A percentile compares a stretch with the other conserved stretches of the same genome.
Evolutionary conservation across 1,139 yeast species (phyloP).

Genomic region (Yamadazyma oceani): DNA sequence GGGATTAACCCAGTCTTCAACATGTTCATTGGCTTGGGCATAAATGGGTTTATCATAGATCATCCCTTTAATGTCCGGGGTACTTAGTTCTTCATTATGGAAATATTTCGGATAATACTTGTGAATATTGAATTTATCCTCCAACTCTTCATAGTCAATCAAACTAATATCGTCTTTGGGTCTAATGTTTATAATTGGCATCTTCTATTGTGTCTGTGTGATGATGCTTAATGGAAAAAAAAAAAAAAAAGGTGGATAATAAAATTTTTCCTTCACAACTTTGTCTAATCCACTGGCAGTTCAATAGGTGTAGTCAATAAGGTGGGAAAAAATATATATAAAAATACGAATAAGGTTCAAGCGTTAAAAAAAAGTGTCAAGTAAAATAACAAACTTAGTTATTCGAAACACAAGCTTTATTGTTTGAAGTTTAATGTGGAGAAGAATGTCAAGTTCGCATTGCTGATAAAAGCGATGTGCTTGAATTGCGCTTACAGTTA

Average conservation of each 20-base stretch:
- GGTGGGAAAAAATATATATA: no score
- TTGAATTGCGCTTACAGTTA: no score
- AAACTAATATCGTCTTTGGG: conserved; percentile 13
- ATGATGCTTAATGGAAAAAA: no score
- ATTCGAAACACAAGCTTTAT: no score
- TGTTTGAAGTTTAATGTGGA: background rate
- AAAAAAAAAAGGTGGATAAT: no score
- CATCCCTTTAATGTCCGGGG: conserved; percentile 38
- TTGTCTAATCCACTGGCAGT: no score
- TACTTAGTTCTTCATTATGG: conserved; percentile 38
- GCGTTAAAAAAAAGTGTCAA: no score
- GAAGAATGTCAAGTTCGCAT: background rate
- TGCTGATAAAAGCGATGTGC: background rate
- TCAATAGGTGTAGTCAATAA: no score
- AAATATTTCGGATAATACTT: conserved; percentile 43
- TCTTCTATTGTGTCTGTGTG: background rate
- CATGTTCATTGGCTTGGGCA: conserved; percentile 38
- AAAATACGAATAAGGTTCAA: no score
- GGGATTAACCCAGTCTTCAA: conserved; percentile 20
- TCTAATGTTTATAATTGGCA: background rate
- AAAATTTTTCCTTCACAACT: no score
- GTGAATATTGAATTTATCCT: conserved; percentile 32
- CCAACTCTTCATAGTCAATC: conserved; percentile 40
- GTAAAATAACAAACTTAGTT: no score
- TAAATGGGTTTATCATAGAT: conserved; percentile 44